Percentiles rank a stretch among this genome's conserved stretches.
These are phyloP conservation scores for Leucaena leucocephala DNA, from an alignment of 306 rosid species.

Conservation along the genomic window DNA sequence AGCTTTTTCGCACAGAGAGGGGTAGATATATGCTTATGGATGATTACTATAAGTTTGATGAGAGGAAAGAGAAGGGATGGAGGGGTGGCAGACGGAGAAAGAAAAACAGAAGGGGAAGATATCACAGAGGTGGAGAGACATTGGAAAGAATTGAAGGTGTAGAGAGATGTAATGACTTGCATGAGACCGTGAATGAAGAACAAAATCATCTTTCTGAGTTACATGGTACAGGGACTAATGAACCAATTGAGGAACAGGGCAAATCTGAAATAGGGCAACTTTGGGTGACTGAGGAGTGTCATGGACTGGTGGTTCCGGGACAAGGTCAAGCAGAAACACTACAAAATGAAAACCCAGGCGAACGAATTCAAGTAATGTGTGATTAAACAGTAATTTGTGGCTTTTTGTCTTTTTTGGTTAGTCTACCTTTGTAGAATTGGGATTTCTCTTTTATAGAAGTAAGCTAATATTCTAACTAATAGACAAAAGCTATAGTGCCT, in stretches of 20 bases:
- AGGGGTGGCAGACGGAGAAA: conserved; percentile 25
- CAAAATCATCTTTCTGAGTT: conserved; percentile 5
- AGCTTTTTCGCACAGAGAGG: conserved; percentile 22
- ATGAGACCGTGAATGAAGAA: conserved; percentile 6
- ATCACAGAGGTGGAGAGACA: background rate
- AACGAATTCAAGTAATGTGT: conserved; percentile 37
- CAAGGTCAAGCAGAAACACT: background rate
- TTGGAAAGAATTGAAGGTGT: background rate
- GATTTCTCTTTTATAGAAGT: background rate
- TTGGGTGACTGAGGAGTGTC: too few relatives aligned
- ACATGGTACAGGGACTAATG: background rate
- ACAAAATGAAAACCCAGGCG: background rate
- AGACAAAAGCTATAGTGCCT: background rate
- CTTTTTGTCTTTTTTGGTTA: background rate
- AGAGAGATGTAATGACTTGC: background rate
- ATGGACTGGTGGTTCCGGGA: too few relatives aligned
- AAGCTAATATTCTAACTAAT: background rate
- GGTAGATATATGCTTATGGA: conserved; percentile 31
- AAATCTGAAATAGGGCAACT: conserved; percentile 18
- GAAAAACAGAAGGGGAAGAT: conserved; percentile 4
- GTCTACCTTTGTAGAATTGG: background rate
- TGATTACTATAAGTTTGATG: background rate
- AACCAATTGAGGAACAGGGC: conserved; percentile 5
- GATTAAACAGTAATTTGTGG: background rate
- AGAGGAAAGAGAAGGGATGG: background rate